phyloP scores from a whole-genome alignment of 176 grass and related monocot species.

The Musa troglodytarum region DNA sequence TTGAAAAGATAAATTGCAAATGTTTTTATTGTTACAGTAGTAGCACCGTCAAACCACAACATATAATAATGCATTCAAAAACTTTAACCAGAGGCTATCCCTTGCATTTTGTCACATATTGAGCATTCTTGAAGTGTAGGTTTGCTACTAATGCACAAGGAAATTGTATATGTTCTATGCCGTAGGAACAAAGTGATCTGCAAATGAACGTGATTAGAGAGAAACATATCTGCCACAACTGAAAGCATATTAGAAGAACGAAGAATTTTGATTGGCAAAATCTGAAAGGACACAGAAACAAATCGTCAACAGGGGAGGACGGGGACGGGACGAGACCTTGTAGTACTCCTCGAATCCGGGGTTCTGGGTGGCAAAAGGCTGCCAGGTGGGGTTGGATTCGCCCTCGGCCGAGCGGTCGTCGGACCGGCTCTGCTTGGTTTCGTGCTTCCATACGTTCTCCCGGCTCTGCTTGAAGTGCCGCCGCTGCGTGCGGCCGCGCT shows the following conservation, averaged over 20 bases:
- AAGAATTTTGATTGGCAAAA: not conserved
- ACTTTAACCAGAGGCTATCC: not conserved
- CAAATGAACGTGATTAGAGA: no score
- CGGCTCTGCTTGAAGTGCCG: conserved; percentile 87
- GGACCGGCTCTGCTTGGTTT: conserved; percentile 34
- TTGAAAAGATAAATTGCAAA: not conserved
- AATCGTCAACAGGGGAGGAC: not conserved
- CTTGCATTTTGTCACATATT: not conserved
- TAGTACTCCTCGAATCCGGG: conserved; percentile 82
- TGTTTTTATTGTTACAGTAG: not conserved
- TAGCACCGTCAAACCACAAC: not conserved
- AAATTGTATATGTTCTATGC: not conserved
- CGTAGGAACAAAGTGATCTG: not conserved
- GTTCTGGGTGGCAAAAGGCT: conserved; percentile 87
- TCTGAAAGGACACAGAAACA: not conserved
- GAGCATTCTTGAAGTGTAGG: not conserved
- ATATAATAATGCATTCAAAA: not conserved
- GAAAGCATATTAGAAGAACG: not conserved
- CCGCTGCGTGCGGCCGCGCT: conserved; percentile 97
- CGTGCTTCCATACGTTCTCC: conserved; percentile 93
- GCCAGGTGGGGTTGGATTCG: conserved; percentile 41
- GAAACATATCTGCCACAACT: no score
- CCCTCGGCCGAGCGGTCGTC: not conserved
- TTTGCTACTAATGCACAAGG: not conserved
- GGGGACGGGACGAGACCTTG: conserved; percentile 41